Evolutionary conservation across 805 yeast genomes (phyloP), one percentile per base, ranked within the genome.

Genomic region (Cyberlindnera saturnus): DNA sequence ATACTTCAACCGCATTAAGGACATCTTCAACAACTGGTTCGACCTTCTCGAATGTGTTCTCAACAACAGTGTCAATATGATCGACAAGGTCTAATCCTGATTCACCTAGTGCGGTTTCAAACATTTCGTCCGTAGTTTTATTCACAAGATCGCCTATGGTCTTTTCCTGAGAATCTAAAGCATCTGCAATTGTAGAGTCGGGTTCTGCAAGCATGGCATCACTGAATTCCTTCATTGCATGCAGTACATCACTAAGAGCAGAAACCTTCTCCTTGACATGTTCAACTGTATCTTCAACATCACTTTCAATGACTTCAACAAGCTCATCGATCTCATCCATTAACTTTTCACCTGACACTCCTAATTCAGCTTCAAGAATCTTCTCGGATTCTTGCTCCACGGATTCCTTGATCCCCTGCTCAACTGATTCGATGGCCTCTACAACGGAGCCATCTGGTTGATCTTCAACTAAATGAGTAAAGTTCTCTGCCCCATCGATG

Each of bases 51-150:
- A 33, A 3, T 18, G 17, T 33, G 7, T 17, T 41, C 8, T 23
- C 33, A 15, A 32, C 7, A 23, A 16, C 32, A 29, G 36, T 23
- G 15, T 32, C 36, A 7, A 32, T 34, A 11, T 26, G 15, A 15
- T 41, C 43, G 14, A 17, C 19, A 16, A 33, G 23, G 7, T 33
- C 19, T 8, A 15, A 16, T 9, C 19, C 35, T 8, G 38, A 13
- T 36, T 36, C 38, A 36, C 38, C 38, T 3, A 36, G 38, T 14
- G 38, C n/a, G 14, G 26, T 26, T 14, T 36, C 38, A 5, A 36
- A 26, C 38, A 36, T 26, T 14, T 26, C 32, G 10, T 15, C 17
- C 3, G 34, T 17, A 32, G 34, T 14, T 8, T 32, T 16, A 32
- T 32, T 11, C 11, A 15, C 34, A 32, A 32, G 34, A 32, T 32